Percentiles rank a stretch among this genome's conserved stretches.
phyloP scores from a whole-genome alignment of 129 eudicot genomes.

The Smallanthus sonchifolius region DNA sequence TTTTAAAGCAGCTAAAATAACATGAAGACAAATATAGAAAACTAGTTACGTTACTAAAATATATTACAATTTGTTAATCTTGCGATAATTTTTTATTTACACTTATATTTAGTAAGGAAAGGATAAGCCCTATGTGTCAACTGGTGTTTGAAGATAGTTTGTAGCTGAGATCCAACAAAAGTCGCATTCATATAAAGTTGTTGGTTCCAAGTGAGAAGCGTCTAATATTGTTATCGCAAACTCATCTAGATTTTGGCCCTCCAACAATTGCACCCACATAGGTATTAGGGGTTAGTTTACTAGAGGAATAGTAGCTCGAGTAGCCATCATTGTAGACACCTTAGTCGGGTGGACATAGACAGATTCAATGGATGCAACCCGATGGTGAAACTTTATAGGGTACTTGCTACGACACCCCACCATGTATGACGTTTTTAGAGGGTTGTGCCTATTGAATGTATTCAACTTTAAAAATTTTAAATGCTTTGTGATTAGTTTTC shows the following conservation, averaged over 20 bases:
- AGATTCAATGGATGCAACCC: slow-evolving; percentile 72
- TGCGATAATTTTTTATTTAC: too few relatives aligned
- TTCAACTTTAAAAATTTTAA: slow-evolving; percentile 46
- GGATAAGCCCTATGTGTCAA: too few relatives aligned
- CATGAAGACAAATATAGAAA: too few relatives aligned
- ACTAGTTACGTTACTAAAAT: too few relatives aligned
- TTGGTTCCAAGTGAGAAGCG: too few relatives aligned
- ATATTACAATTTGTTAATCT: too few relatives aligned
- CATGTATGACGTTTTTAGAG: slow-evolving; percentile 69
- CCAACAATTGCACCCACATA: slow-evolving; percentile 74
- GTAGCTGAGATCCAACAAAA: too few relatives aligned
- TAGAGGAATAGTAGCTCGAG: slow-evolving; percentile 35
- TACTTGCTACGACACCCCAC: slow-evolving; percentile 56
- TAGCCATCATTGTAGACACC: slow-evolving; percentile 54
- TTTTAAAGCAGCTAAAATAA: too few relatives aligned
- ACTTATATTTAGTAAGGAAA: too few relatives aligned
- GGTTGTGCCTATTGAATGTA: slow-evolving; percentile 67
- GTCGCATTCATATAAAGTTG: too few relatives aligned
- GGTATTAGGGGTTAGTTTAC: slow-evolving; percentile 52
- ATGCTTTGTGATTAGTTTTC: neutral
- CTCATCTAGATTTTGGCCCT: slow-evolving; percentile 36
- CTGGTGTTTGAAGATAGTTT: too few relatives aligned
- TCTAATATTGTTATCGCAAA: too few relatives aligned
- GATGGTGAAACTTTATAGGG: slow-evolving; percentile 56
- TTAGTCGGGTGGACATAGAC: slow-evolving; percentile 29